phyloP scores from a whole-genome alignment of 2,329 filamentous ascomycete species.

The Xylogone sp. region DNA sequence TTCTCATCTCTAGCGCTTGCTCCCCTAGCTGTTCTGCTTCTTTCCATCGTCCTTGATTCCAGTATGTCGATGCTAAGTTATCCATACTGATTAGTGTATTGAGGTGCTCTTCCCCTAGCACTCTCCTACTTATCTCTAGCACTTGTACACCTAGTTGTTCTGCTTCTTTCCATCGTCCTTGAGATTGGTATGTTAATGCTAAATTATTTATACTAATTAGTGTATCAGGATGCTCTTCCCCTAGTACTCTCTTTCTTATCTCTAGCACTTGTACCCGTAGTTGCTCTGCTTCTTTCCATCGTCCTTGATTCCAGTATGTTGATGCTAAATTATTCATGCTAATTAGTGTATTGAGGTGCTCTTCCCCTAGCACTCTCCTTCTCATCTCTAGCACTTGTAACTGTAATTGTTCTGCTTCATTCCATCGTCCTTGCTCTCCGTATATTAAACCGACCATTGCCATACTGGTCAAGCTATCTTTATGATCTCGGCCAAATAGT shows the following conservation, averaged over 20 bases:
- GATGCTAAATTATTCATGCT: constrained; percentile 8
- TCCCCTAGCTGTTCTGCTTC: constrained; percentile 3
- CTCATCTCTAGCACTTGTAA: constrained; percentile 8
- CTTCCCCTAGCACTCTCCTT: constrained; percentile 14
- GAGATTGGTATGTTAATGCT: constrained; percentile 4
- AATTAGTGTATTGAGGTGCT: constrained; percentile 18
- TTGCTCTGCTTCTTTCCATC: background rate
- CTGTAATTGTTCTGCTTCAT: constrained; percentile 6
- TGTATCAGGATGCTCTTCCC: too few species aligned
- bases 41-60: constrained; percentile 1
- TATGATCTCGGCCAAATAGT: constrained; percentile 11
- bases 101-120: too few species aligned
- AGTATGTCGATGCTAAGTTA: background rate
- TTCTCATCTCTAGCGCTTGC: constrained; percentile 9
- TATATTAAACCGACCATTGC: constrained; percentile 10
- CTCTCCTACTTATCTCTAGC: constrained; percentile 6
- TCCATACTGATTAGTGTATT: constrained; percentile 6
- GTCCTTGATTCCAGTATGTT: constrained; percentile 1
- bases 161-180: constrained; percentile 4
- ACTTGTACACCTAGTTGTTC: constrained; percentile 8
- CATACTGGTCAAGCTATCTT: constrained; percentile 15
- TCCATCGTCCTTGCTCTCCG: background rate
- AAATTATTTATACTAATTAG: too few species aligned
- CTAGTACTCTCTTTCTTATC: too few species aligned
- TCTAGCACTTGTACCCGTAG: background rate